These are phyloP conservation scores for Fonsecaea erecta DNA, from an alignment of 2,329 filamentous ascomycete species.

Conservation along the genomic window DNA sequence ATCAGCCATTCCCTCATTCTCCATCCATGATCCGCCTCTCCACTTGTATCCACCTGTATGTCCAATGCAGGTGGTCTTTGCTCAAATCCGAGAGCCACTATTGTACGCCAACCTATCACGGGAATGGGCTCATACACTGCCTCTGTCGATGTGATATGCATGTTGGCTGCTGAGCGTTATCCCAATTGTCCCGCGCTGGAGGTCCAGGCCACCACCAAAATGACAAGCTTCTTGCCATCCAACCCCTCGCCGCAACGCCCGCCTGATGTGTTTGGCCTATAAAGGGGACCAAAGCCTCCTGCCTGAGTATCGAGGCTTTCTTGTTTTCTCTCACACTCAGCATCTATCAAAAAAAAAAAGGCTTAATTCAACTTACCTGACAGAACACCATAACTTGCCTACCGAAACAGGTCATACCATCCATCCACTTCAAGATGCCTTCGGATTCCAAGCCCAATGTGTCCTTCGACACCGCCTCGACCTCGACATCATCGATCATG, in stretches of 20 bases:
- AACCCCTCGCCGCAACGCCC: background rate
- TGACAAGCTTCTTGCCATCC: background rate
- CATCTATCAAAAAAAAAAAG: background rate
- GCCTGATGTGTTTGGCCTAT: slow-evolving; percentile 1
- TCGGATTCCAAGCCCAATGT: slow-evolving; percentile 17
- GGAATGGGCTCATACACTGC: background rate
- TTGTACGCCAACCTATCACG: background rate
- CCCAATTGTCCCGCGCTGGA: background rate
- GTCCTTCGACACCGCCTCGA: slow-evolving; percentile 24
- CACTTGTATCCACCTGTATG: background rate
- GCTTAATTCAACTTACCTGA: slow-evolving; percentile 3
- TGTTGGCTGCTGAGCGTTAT: slow-evolving; percentile 3
- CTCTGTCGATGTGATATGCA: background rate
- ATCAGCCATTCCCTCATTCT: too few species aligned
- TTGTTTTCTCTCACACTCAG: background rate
- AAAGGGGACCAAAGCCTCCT: background rate
- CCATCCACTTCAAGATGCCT: slow-evolving; percentile 11
- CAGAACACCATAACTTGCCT: background rate
- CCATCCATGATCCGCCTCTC: background rate
- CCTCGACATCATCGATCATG: slow-evolving; percentile 25
- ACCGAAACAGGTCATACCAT: background rate
- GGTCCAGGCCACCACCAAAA: background rate
- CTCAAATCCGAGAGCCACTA: background rate
- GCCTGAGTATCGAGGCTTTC: slow-evolving; percentile 3
- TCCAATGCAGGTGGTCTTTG: background rate